Conservation (phyloP, 225 moss, liverwort and hornwort genomes). For the Rhytidiadelphus loreus region DNA sequence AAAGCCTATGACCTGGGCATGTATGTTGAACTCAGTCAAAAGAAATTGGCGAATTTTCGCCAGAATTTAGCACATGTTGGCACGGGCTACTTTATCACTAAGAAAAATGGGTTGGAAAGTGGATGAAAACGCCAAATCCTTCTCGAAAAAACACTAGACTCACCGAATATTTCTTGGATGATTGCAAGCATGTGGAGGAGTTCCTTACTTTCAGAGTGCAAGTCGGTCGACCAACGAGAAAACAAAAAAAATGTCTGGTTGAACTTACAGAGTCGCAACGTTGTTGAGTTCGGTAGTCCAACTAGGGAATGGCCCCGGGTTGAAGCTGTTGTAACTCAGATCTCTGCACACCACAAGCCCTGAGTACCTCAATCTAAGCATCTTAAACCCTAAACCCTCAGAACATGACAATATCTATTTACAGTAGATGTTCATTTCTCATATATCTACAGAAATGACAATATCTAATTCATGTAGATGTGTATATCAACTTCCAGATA, state of each 20-base stretch:
- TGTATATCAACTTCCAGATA: background rate
- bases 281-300: background rate
- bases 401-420: background rate
- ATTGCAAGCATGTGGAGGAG: background rate
- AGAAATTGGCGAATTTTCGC: background rate
- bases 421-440: background rate
- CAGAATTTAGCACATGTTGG: background rate
- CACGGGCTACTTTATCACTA: no score
- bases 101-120: no score
- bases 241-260: background rate
- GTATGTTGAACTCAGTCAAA: no score
- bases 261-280: conserved; percentile 4
- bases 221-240: background rate
- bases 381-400: background rate
- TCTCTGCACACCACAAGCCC: background rate
- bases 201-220: background rate
- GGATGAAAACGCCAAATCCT: no score
- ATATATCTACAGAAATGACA: background rate
- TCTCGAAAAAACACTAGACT: no score
- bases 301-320: background rate
- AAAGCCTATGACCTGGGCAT: background rate
- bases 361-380: background rate
- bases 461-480: background rate
- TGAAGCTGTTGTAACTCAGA: conserved; percentile 20
- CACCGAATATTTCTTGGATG: no score